Evolutionary conservation across 140 eudicot species (phyloP).

Genomic region (Flaveria floridana): DNA sequence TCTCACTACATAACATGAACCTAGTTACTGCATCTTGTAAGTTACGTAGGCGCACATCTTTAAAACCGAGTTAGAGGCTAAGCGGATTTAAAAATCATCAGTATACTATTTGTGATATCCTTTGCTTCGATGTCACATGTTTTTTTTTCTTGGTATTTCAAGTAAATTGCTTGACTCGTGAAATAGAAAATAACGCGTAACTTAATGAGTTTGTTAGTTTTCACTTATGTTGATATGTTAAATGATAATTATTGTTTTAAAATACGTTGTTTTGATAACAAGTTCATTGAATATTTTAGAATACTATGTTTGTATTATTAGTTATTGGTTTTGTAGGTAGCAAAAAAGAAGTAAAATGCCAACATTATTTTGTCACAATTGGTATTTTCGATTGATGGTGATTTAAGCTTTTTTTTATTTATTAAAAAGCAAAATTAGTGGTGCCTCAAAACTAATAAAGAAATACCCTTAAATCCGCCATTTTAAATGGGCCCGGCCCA

Average conservation of each 20-base stretch:
- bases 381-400: slow-evolving; percentile 22
- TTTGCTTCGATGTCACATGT: no score
- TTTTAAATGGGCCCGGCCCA: slow-evolving; percentile 34
- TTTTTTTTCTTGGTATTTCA: no score
- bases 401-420: slow-evolving; percentile 6
- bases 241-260: no score
- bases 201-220: no score
- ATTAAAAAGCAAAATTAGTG: slow-evolving; percentile 35
- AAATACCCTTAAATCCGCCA: slow-evolving; percentile 10
- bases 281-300: background rate
- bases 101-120: no score
- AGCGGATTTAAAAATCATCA: no score
- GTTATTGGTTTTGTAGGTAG: slow-evolving; percentile 38
- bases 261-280: background rate
- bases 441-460: slow-evolving; percentile 35
- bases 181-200: no score
- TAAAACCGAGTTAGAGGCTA: no score
- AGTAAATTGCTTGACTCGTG: no score
- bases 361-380: slow-evolving; percentile 24
- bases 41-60: no score
- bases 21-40: no score
- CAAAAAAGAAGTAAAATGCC: slow-evolving; percentile 25
- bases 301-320: slow-evolving; percentile 35
- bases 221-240: background rate
- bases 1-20: no score